Conservation (phyloP, 345 rosid species). For the Camelina hispida region DNA sequence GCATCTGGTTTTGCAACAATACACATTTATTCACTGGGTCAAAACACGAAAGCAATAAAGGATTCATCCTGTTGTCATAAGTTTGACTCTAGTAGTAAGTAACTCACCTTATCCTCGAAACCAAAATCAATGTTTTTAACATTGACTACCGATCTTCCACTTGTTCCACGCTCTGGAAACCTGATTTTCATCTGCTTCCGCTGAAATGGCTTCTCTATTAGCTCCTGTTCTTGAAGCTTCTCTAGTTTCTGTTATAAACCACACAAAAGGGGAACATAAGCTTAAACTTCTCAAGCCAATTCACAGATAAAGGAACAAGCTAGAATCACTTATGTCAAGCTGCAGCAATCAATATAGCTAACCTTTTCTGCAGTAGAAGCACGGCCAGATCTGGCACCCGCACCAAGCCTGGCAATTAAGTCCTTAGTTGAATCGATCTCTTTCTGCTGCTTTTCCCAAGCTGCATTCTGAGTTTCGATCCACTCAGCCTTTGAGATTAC, state of each 20-base stretch:
- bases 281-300: not conserved
- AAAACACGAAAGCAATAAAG: conserved; percentile 18
- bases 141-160: conserved; percentile 75
- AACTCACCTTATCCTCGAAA: conserved; percentile 75
- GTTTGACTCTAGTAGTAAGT: conserved; percentile 18
- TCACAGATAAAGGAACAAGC: conserved; percentile 6
- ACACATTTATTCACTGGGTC: conserved; percentile 10
- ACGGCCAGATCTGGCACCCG: conserved; percentile 90
- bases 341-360: conserved; percentile 8
- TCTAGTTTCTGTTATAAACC: conserved; percentile 70
- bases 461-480: conserved; percentile 75
- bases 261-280: conserved; percentile 28
- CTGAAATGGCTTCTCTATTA: conserved; percentile 88
- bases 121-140: conserved; percentile 75
- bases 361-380: conserved; percentile 99
- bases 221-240: conserved; percentile 79
- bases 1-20: conserved; percentile 53
- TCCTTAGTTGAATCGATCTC: conserved; percentile 84
- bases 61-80: not conserved
- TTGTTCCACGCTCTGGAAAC: conserved; percentile 93
- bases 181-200: conserved; percentile 92
- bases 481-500: conserved; percentile 72
- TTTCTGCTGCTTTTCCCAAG: conserved; percentile 94
- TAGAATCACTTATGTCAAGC: not conserved
- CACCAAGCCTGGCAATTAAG: conserved; percentile 75